Evolutionary conservation across 306 rosid genomes (phyloP).

Genomic region (Biancaea sappan): DNA sequence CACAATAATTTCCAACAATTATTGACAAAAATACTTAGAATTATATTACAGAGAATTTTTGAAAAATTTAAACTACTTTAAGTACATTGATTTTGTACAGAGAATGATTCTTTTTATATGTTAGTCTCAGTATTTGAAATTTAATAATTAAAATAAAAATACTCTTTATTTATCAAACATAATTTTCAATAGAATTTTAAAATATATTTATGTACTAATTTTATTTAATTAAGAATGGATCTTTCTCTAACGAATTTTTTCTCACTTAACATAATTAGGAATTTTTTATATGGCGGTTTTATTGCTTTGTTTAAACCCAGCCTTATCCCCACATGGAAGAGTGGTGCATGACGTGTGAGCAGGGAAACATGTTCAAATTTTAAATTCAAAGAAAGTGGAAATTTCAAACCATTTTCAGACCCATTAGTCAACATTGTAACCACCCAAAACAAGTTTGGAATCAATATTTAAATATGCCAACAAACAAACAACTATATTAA

Average conservation of each 20-base stretch:
- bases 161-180: too few relatives aligned
- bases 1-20: too few relatives aligned
- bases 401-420: background rate
- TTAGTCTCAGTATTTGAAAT: too few relatives aligned
- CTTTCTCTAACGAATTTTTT: background rate
- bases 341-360: background rate
- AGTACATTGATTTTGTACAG: too few relatives aligned
- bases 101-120: too few relatives aligned
- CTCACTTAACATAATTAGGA: background rate
- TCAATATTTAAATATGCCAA: background rate
- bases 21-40: too few relatives aligned
- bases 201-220: too few relatives aligned
- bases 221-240: too few relatives aligned
- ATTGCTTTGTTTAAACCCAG: background rate
- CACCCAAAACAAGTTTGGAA: background rate
- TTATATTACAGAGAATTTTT: too few relatives aligned
- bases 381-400: conserved; percentile 8
- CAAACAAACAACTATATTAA: background rate
- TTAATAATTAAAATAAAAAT: too few relatives aligned
- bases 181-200: too few relatives aligned
- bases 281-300: background rate
- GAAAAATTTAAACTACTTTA: too few relatives aligned
- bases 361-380: background rate
- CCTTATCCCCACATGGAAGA: conserved; percentile 10
- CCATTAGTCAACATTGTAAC: conserved; percentile 37